Evolutionary conservation across 345 rosid species (phyloP), one percentile per base, ranked within the genome.

Genomic region (Euphorbia pulcherrima): DNA sequence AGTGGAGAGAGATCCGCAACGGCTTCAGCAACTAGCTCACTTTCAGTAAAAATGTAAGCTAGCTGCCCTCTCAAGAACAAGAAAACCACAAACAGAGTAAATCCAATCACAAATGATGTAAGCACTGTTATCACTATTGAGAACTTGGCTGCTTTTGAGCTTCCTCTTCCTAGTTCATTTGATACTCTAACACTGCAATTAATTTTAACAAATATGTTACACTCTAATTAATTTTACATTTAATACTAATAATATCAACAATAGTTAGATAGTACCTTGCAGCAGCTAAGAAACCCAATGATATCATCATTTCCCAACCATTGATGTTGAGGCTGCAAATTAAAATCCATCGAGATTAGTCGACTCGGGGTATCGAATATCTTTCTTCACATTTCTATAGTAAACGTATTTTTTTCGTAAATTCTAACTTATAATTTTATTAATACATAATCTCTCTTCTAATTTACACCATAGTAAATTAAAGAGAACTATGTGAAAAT

Each of bases 281-380:
- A 44, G 97, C 92, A 44, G 88, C 90, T 60, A 83, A 76, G 79
- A 91, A 89, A 4, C 96, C 97, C 17, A 91, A 82, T 0, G 90
- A 83, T 68, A 91, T 81, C 96, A 91, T 89, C 90, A 89, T 86
- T 69, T 89, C 96, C 80, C 84, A 74, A 50, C 87, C 93, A 76
- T 80, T 91, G 71, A 89, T 85, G 78, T 78, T 91, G 65, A 89
- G 63, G 75, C 97, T 88, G 82, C 55, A 67, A 48, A 9, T 17
- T 33, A 33, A 33, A 33, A n/a, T n/a, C n/a, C n/a, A n/a, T n/a
- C n/a, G n/a, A n/a, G n/a, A n/a, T n/a, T n/a, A n/a, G n/a, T n/a
- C n/a, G n/a, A n/a, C n/a, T n/a, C n/a, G n/a, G n/a, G n/a, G n/a
- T n/a, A n/a, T n/a, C n/a, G n/a, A n/a, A n/a, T n/a, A n/a, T n/a